Evolutionary conservation across 495 filamentous ascomycete species (phyloP).

Genomic region (Aspergillus ostianus): DNA sequence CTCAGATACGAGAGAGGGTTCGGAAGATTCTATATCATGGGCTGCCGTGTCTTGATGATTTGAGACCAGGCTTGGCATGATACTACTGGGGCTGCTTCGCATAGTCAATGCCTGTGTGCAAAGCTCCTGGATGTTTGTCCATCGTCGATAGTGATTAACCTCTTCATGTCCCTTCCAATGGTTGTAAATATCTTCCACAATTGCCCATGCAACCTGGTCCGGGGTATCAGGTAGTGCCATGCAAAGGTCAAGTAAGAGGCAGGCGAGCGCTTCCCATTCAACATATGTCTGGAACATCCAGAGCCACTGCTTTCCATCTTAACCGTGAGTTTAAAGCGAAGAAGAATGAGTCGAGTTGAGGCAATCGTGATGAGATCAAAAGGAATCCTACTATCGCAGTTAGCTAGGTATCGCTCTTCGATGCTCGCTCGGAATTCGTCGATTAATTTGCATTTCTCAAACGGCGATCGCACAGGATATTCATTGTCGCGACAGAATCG

Average conservation of each 20-base stretch:
- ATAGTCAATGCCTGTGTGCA: constrained; percentile 12
- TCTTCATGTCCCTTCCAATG: constrained; percentile 17
- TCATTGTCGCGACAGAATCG: constrained; percentile 20
- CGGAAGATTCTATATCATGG: not conserved
- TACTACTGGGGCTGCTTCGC: not conserved
- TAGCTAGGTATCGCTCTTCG: constrained; percentile 59
- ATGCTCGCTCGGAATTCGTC: constrained; percentile 54
- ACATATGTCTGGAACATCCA: constrained; percentile 76
- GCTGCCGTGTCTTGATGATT: not conserved
- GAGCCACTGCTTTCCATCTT: constrained; percentile 21
- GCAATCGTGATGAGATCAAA: constrained; percentile 66
- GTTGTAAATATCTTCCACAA: constrained; percentile 16
- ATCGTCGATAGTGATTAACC: constrained; percentile 8
- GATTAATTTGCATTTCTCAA: constrained; percentile 57
- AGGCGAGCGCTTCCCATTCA: constrained; percentile 74
- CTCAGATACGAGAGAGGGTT: not conserved
- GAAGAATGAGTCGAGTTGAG: constrained; percentile 61
- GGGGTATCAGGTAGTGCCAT: constrained; percentile 19
- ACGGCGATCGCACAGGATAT: constrained; percentile 10
- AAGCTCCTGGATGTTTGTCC: constrained; percentile 20
- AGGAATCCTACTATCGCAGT: constrained; percentile 55
- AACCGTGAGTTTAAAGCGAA: constrained; percentile 59
- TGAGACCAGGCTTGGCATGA: not conserved
- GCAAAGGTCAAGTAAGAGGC: constrained; percentile 64
- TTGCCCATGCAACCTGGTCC: constrained; percentile 11